These are phyloP conservation scores for Fusarium decemcellulare DNA, from an alignment of 2,329 filamentous ascomycete species.

Conservation along the genomic window DNA sequence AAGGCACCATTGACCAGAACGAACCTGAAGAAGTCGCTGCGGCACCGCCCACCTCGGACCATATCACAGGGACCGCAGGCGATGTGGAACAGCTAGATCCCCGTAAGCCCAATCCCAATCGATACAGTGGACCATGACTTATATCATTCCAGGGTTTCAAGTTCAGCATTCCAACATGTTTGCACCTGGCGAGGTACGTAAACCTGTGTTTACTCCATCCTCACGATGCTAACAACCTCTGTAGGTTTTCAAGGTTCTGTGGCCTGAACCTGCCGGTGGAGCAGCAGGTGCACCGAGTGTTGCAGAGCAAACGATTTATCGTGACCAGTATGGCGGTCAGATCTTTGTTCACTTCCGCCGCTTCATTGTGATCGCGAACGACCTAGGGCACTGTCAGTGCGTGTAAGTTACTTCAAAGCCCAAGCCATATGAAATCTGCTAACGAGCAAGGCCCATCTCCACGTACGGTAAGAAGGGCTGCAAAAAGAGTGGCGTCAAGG, in stretches of 20 bases:
- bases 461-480: conserved; percentile 69
- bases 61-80: conserved; percentile 37
- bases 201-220: background rate
- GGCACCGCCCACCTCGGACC: conserved; percentile 34
- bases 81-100: conserved; percentile 52
- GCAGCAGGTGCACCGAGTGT: conserved; percentile 50
- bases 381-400: conserved; percentile 68
- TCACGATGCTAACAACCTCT: conserved; percentile 3
- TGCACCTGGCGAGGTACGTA: conserved; percentile 56
- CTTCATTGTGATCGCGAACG: conserved; percentile 68
- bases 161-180: conserved; percentile 58
- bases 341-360: conserved; percentile 67
- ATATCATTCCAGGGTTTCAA: conserved; percentile 54
- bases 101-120: conserved; percentile 46
- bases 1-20: conserved; percentile 32
- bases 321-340: conserved; percentile 52
- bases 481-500: conserved; percentile 66
- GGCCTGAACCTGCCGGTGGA: conserved; percentile 65
- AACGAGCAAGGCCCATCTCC: conserved; percentile 63
- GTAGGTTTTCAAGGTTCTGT: conserved; percentile 69
- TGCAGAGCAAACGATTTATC: conserved; percentile 52
- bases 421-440: conserved; percentile 8
- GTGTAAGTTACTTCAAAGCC: conserved; percentile 60
- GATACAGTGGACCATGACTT: conserved; percentile 2
- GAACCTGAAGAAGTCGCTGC: conserved; percentile 45